A percentile compares a stretch with the other conserved stretches of the same genome.
phyloP scores from a whole-genome alignment of 2,329 filamentous ascomycete genomes.

The Cordyceps tenuipes region DNA sequence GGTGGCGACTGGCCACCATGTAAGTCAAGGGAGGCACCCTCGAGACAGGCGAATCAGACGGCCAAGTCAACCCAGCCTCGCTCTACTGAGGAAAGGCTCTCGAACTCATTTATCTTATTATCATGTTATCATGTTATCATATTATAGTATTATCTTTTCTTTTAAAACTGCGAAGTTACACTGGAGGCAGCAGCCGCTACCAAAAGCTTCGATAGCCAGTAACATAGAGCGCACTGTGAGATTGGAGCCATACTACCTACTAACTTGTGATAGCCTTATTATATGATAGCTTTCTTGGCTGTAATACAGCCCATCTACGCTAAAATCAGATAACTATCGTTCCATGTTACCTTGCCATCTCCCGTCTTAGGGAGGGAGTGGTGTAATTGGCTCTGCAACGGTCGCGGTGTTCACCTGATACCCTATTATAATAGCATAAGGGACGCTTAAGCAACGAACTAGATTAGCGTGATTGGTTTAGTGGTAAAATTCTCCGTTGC shows the following conservation, averaged over 20 bases:
- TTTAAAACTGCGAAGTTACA: neutral
- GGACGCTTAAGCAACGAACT: neutral
- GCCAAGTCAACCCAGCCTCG: neutral
- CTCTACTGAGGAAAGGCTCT: neutral
- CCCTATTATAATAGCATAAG: too few relatives aligned
- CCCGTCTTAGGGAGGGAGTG: too few relatives aligned
- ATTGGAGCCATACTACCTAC: too few relatives aligned
- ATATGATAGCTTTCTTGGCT: too few relatives aligned
- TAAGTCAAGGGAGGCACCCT: conserved; percentile 3
- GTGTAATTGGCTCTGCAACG: too few relatives aligned
- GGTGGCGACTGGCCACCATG: neutral
- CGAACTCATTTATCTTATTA: neutral
- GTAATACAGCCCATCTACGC: too few relatives aligned
- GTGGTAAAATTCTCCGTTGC: conserved; percentile 29
- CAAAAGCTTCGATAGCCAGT: too few relatives aligned
- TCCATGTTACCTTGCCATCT: too few relatives aligned
- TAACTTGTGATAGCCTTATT: too few relatives aligned
- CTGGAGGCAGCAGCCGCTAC: neutral
- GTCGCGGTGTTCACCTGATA: too few relatives aligned
- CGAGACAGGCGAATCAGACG: neutral
- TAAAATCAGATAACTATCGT: too few relatives aligned
- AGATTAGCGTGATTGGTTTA: conserved; percentile 25
- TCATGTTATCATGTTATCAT: neutral
- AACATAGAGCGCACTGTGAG: too few relatives aligned
- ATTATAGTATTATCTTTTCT: neutral